Base-by-base conservation (phyloP, 2,329 filamentous ascomycete species). In the Stemphylium beticola region DNA sequence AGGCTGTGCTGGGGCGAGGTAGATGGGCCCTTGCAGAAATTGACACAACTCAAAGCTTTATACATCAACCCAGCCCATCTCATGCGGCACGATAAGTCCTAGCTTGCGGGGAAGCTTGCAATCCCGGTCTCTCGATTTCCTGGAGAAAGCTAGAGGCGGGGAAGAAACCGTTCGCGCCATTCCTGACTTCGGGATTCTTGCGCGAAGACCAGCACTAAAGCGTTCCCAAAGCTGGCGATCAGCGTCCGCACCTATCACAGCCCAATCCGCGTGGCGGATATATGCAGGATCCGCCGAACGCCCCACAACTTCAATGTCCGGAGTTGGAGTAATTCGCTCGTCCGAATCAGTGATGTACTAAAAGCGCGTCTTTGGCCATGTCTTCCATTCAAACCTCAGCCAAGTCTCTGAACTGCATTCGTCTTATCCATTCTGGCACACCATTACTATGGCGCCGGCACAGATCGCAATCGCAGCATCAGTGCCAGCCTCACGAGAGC, bases 391-490 rank as follows among this genome's bases (percentile, higher is more conserved):
- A 37, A 20, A 18, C 9, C 36, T 22, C 45, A 40, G 17, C 26
- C 29, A 24, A 14, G 24, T 3, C 12, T 34, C 24, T 24, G 22
- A 7, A 24, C 8, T 2, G 22, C 22, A 24, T 24, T 44, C 15
- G 8, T 37, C 26, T 5, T 10, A 22, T 29, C 18, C 12, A 17
- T 38, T 32, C 17, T 24, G 17, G 24, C n/a, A 37, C n/a, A 18
- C 12, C 32, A 8, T 43, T 18, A 34, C 29, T 11, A 67, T 66
- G 64, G 64, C 64, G 33, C 64, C 64, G 11, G 56, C 62, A 44
- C 60, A 64, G 39, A 60, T 65, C 37, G 58, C 59, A 15, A 15
- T 64, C 12, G 50, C 62, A 11, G 24, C 54, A 15, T 11, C 54
- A 33, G n/a, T 43, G 46, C 43, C 51, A 15, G 34, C 47, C 5